Evolutionary conservation across 331 rosid genomes (phyloP).

Genomic region (Erythrophleum ivorense): DNA sequence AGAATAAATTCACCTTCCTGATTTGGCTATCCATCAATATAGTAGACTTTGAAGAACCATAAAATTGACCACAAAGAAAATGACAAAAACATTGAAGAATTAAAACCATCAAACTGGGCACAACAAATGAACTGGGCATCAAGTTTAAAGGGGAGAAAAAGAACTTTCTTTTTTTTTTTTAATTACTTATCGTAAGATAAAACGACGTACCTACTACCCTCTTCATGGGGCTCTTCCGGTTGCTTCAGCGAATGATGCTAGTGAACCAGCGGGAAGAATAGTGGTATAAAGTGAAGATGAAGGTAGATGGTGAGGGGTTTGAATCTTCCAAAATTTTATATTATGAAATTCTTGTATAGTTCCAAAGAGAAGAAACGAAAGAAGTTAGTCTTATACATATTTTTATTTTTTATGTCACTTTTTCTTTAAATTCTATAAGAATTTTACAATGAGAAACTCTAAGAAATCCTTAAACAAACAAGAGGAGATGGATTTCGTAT

Average conservation of each 20-base stretch:
- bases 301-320: neutral
- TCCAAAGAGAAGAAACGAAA: too few species aligned
- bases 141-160: neutral
- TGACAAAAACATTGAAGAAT: neutral
- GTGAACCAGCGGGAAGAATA: slow-evolving; percentile 16
- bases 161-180: neutral
- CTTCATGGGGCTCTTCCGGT: slow-evolving; percentile 47
- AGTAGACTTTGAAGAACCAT: slow-evolving; percentile 17
- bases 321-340: neutral
- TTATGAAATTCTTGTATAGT: too few species aligned
- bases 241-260: neutral
- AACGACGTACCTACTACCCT: slow-evolving; percentile 72
- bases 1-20: neutral
- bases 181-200: neutral
- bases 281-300: slow-evolving; percentile 13
- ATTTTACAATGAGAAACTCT: too few species aligned
- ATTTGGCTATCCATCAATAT: slow-evolving; percentile 22
- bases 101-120: neutral
- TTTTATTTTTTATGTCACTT: too few species aligned
- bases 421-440: too few species aligned
- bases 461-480: too few species aligned
- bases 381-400: too few species aligned
- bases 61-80: neutral
- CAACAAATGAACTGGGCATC: neutral
- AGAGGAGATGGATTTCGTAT: slow-evolving; percentile 7